These are phyloP conservation scores for Aegilops speltoides DNA, from an alignment of 176 grass and related monocot species.

Conservation along the genomic window DNA sequence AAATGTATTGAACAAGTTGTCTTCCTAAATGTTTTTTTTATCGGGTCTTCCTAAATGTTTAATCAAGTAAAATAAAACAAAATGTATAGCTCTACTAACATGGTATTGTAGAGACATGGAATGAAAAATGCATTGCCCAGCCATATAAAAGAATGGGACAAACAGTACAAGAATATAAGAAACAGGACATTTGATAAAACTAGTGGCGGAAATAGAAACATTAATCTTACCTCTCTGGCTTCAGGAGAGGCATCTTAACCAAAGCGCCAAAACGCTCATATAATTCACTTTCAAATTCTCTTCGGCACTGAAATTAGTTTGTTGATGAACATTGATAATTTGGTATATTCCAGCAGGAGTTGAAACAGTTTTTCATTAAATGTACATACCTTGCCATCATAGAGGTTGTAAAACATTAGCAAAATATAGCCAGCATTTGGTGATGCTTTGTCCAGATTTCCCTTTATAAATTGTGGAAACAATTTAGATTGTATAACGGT, in stretches of 20 bases:
- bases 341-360: constrained; percentile 14
- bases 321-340: constrained; percentile 9
- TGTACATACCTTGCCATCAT: constrained; percentile 90
- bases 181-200: constrained; percentile 1
- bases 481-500: constrained; percentile 20
- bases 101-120: constrained; percentile 9
- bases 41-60: not conserved
- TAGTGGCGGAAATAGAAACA: not conserved
- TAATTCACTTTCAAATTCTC: constrained; percentile 79
- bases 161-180: not conserved
- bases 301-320: constrained; percentile 64
- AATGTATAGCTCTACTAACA: not conserved
- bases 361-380: constrained; percentile 20
- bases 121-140: not conserved
- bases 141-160: not conserved
- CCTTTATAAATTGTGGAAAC: constrained; percentile 49
- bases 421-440: constrained; percentile 87
- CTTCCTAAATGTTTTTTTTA: not conserved
- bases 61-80: not conserved
- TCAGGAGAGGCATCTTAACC: constrained; percentile 94
- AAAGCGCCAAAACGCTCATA: constrained; percentile 94
- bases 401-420: constrained; percentile 97
- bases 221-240: constrained; percentile 69
- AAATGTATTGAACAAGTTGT: not conserved
- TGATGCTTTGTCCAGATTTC: constrained; percentile 86